A percentile compares a stretch with the other conserved stretches of the same genome.
phyloP scores from a whole-genome alignment of 148 eudicot genomes.

The Spergularia marina region DNA sequence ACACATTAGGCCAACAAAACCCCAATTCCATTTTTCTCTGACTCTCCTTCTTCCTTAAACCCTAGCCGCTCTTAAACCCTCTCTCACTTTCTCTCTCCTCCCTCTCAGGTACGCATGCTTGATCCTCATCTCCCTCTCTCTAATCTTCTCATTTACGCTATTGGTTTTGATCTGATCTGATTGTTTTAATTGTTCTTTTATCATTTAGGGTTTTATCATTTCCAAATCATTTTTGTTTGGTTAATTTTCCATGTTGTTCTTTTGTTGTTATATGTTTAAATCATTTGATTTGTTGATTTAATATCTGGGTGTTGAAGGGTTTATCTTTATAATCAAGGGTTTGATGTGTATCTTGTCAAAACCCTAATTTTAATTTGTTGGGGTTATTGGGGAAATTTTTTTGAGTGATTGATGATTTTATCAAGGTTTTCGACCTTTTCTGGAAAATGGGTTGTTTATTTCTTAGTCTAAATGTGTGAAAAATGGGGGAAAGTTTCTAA shows the following conservation, averaged over 20 bases:
- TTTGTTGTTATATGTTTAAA: not conserved
- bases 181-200: not conserved
- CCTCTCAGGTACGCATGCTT: not conserved
- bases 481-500: too few relatives aligned
- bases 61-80: constrained; percentile 28
- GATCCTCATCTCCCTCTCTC: not conserved
- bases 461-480: too few relatives aligned
- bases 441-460: too few relatives aligned
- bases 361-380: not conserved
- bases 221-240: not conserved
- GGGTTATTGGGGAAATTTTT: not conserved
- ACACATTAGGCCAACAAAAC: not conserved
- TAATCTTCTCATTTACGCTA: not conserved
- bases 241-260: too few relatives aligned
- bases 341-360: not conserved
- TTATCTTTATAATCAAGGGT: not conserved
- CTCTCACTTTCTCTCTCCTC: not conserved
- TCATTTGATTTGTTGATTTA: not conserved
- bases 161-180: not conserved
- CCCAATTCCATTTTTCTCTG: not conserved
- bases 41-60: constrained; percentile 5
- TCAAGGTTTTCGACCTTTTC: too few relatives aligned
- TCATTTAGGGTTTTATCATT: too few relatives aligned
- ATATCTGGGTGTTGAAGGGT: not conserved
- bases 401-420: not conserved